Base-by-base conservation (phyloP, 305 asterid species). In the Fraxinus velutina region DNA sequence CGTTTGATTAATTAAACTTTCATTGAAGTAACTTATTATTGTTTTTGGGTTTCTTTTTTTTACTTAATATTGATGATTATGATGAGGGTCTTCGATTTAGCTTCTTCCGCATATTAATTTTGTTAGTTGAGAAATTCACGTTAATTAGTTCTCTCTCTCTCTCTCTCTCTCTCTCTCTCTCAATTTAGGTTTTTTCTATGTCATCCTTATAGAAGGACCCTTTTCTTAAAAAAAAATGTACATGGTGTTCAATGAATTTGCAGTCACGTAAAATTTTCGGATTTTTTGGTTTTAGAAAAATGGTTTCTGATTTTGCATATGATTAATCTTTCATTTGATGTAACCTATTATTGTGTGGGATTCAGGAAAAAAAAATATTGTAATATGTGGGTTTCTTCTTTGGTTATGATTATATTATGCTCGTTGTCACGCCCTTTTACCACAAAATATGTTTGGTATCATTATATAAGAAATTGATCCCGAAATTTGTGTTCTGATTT, bases 81-180 rank as follows among this genome's bases (percentile, higher is more conserved):
- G 81, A 78, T 57, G 19, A n/a, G 42, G 76, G 68, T 79, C 77
- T 83, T 68, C 5, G 24, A 73, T 32, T 78, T 7, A 62, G 6
- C 22, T 50, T 50, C 22, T 62, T 22, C 72, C 22, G 27, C 33
- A 62, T 21, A 57, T 19, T 21, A 6, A 7, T 60, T 8, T 62
- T 62, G 17, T 62, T 62, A 7, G 30, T 19, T 57, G 68, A 19
- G 12, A 57, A 57, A 57, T 19, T 57, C 27, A 2, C 19, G 68
- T 19, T 57, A 19, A 57, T 19, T 19, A 57, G 68, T n/a, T 12
- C 52, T 9, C 52, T 9, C 9, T 13, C 57, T 47, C 19, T 47
- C 52, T 9, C 52, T 9, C 9, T 13, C 57, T 47, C 19, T 47
- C 50, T 8, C 60, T 15, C n/a, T 17, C 66, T 57, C 29, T 57